phyloP scores from a whole-genome alignment of 1,284 basidiomycete genomes.

The Schizophyllum amplum region DNA sequence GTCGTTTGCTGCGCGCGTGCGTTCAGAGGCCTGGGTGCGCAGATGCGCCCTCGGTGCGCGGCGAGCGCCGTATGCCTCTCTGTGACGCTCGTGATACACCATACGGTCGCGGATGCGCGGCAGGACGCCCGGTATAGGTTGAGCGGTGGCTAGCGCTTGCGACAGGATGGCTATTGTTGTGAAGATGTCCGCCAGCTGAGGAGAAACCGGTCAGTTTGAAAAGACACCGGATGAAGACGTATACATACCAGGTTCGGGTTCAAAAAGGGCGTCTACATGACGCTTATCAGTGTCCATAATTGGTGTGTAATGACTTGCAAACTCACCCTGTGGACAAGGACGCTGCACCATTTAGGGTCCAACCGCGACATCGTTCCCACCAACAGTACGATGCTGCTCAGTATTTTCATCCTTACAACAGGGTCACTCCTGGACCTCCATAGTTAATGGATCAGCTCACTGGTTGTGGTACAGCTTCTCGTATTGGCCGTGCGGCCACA shows the following conservation, averaged over 20 bases:
- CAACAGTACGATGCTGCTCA: constrained; percentile 25
- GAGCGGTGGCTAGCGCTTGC: constrained; percentile 23
- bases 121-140: constrained; percentile 27
- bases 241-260: constrained; percentile 32
- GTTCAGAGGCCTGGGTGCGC: not conserved
- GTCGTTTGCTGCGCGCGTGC: not conserved
- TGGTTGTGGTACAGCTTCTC: constrained; percentile 21
- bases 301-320: not conserved
- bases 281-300: not conserved
- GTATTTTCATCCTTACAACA: constrained; percentile 14
- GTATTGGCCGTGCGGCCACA: constrained; percentile 31
- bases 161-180: constrained; percentile 29
- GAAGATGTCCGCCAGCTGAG: constrained; percentile 31
- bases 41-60: not conserved
- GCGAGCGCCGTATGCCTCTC: constrained; percentile 5
- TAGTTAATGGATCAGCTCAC: constrained; percentile 15
- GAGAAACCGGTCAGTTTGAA: constrained; percentile 3
- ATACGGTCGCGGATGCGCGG: constrained; percentile 31
- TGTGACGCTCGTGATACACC: constrained; percentile 29
- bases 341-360: constrained; percentile 32
- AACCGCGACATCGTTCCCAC: constrained; percentile 28
- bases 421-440: not conserved
- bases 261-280: constrained; percentile 32
- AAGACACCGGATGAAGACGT: not conserved
- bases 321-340: constrained; percentile 29